Percentiles rank a stretch among this genome's conserved stretches.
These are phyloP conservation scores for Calophaca sinica DNA, from an alignment of 306 rosid genomes.

Conservation along the genomic window DNA sequence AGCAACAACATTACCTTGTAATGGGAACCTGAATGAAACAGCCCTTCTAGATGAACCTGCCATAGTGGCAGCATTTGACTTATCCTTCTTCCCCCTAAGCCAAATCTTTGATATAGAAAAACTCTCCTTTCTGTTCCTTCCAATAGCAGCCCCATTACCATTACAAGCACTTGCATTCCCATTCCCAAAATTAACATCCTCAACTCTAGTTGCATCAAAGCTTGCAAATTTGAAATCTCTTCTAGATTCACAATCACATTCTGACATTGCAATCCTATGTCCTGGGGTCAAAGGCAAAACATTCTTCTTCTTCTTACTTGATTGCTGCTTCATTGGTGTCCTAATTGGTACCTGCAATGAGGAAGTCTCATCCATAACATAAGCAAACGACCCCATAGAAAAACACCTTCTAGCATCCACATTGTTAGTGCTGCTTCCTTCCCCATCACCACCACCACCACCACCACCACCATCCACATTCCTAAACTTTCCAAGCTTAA, in stretches of 20 bases:
- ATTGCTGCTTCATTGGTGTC: conserved; percentile 59
- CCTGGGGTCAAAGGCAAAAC: conserved; percentile 72
- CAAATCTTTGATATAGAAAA: conserved; percentile 87
- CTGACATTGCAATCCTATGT: conserved; percentile 78
- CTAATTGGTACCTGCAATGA: conserved; percentile 78
- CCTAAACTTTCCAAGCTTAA: conserved; percentile 89
- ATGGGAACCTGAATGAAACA: conserved; percentile 75
- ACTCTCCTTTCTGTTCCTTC: conserved; percentile 65
- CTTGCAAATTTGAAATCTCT: conserved; percentile 75
- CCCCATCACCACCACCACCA: conserved; percentile 61
- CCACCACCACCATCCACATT: conserved; percentile 62
- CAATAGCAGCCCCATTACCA: conserved; percentile 43
- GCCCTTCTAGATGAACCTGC: conserved; percentile 68
- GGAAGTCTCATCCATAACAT: conserved; percentile 83
- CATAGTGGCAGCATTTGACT: conserved; percentile 34
- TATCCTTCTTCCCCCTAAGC: conserved; percentile 71
- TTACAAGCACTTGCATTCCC: neutral
- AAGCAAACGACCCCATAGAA: conserved; percentile 92
- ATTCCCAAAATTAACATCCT: conserved; percentile 36
- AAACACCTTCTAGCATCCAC: conserved; percentile 87
- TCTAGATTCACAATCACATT: conserved; percentile 79
- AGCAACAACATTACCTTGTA: conserved; percentile 30
- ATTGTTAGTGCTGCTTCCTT: conserved; percentile 55
- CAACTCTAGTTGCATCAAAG: conserved; percentile 49
- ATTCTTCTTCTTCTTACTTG: conserved; percentile 63